Conservation (phyloP, 148 eudicot genomes). For the Chenopodium formosanum region DNA sequence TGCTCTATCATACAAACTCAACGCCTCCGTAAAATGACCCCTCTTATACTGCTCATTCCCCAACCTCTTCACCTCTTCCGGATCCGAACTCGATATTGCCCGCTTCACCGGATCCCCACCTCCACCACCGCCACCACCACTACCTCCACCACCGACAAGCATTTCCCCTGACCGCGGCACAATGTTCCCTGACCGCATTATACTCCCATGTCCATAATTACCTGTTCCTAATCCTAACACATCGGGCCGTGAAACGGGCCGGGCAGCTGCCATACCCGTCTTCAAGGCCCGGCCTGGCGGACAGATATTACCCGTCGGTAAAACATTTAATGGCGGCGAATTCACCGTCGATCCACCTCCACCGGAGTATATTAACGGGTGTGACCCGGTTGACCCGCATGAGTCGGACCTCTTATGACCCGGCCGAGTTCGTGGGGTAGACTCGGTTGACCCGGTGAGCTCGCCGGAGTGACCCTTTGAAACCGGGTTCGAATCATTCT, state of each 20-base stretch:
- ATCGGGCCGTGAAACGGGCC: conserved; percentile 31
- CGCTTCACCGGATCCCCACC: conserved; percentile 46
- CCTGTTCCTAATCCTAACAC: conserved; percentile 57
- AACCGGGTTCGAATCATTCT: conserved; percentile 18
- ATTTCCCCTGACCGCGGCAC: conserved; percentile 35
- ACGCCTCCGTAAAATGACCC: conserved; percentile 62
- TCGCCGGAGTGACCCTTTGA: conserved; percentile 60
- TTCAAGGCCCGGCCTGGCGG: conserved; percentile 61
- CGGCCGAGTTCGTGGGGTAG: conserved; percentile 21
- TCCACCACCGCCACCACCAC: conserved; percentile 25
- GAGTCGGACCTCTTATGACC: conserved; percentile 55
- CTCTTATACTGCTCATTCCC: conserved; percentile 70
- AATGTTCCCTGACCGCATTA: conserved; percentile 46
- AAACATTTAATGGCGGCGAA: conserved; percentile 44
- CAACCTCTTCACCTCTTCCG: conserved; percentile 70
- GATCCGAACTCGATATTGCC: conserved; percentile 34
- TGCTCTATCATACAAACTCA: conserved; percentile 65
- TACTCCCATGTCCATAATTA: conserved; percentile 79
- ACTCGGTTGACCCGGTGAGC: conserved; percentile 34
- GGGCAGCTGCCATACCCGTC: conserved; percentile 44
- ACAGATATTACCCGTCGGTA: conserved; percentile 72
- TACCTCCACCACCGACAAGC: conserved; percentile 30
- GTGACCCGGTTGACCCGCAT: conserved; percentile 43
- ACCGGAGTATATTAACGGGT: conserved; percentile 32
- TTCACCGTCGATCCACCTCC: conserved; percentile 39